Base-by-base conservation (phyloP, 2,329 filamentous ascomycete species). In the Oidium heveae region DNA sequence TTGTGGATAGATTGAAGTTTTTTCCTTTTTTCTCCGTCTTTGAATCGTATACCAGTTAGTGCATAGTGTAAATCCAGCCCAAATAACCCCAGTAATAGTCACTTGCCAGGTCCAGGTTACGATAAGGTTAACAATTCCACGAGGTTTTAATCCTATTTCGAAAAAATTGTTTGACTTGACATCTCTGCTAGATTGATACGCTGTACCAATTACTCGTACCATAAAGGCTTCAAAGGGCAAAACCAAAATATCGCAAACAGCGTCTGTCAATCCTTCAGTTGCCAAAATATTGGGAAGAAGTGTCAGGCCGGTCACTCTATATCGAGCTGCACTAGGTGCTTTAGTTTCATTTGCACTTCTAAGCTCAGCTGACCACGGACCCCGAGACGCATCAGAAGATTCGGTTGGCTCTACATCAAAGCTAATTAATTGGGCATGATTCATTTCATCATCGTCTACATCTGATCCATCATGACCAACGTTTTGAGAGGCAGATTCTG, bases 281-380 rank as follows among this genome's bases (percentile, higher is more conserved):
- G 63, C 63, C 56, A 66, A 59, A 41, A 66, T 61, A 10, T 60
- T 52, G 41, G 65, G 64, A 8, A 66, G 59, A 55, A 66, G 59
- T 12, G 64, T 65, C 50, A 66, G 55, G 15, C 63, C 63, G 9
- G 64, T 66, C 9, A 64, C 57, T 7, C 61, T 59, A 53, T 66
- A 66, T 36, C 58, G 59, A 20, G 56, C 52, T 8, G 49, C 55
- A 33, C 58, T 58, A n/a, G 60, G 56, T 15, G 56, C 47, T 49
- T 58, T 58, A n/a, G 59, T 59, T 18, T 65, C 64, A 53, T 65
- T 64, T 6, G 63, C 61, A 55, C 59, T 65, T 41, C 64, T 58
- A 18, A 66, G 55, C 52, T 66, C 64, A n/a, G 65, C 65, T 15
- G 64, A 66, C 62, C 64, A 66, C 1, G 61, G 57, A 5, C 61